A percentile compares a stretch with the other conserved stretches of the same genome.
Conservation (phyloP, 768 basidiomycete species). For the Leucocoprinus sp. region DNA sequence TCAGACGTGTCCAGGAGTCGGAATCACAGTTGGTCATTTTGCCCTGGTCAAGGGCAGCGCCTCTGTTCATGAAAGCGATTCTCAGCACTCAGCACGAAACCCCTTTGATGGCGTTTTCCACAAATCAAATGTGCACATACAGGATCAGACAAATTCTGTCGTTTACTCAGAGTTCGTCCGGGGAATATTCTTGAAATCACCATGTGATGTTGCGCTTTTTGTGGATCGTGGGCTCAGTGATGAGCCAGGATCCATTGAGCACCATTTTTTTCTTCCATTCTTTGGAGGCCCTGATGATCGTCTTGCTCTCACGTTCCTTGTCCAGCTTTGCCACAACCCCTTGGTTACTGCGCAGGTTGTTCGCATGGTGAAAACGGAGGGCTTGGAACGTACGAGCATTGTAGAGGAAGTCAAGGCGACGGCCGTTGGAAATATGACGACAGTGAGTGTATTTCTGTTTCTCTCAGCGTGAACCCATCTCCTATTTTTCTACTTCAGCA, state of each 20-base stretch:
- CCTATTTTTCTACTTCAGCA: not conserved
- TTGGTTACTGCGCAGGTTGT: conserved; percentile 67
- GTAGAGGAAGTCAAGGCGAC: conserved; percentile 19
- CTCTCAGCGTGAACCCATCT: not conserved
- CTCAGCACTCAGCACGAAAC: conserved; percentile 32
- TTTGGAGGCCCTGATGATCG: conserved; percentile 94
- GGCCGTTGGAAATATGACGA: conserved; percentile 1
- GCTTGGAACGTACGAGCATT: conserved; percentile 21
- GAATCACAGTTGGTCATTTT: conserved; percentile 71
- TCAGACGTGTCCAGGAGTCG: conserved; percentile 46
- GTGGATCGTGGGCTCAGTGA: conserved; percentile 59
- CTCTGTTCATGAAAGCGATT: conserved; percentile 16
- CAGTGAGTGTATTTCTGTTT: not conserved
- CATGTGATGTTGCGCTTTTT: conserved; percentile 76
- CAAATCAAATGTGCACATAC: conserved; percentile 26
- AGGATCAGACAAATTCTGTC: conserved; percentile 44
- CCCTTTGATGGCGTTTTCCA: conserved; percentile 81
- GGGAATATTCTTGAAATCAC: conserved; percentile 64
- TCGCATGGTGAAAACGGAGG: conserved; percentile 43
- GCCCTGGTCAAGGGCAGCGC: conserved; percentile 64
- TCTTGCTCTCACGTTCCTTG: conserved; percentile 69
- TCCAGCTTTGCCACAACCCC: conserved; percentile 64
- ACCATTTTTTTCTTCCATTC: conserved; percentile 82
- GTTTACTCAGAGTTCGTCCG: conserved; percentile 82
- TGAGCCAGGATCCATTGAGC: conserved; percentile 20